Base-by-base conservation (phyloP, 192 early-diverging fungal species). In the Coemansia sp. region DNA sequence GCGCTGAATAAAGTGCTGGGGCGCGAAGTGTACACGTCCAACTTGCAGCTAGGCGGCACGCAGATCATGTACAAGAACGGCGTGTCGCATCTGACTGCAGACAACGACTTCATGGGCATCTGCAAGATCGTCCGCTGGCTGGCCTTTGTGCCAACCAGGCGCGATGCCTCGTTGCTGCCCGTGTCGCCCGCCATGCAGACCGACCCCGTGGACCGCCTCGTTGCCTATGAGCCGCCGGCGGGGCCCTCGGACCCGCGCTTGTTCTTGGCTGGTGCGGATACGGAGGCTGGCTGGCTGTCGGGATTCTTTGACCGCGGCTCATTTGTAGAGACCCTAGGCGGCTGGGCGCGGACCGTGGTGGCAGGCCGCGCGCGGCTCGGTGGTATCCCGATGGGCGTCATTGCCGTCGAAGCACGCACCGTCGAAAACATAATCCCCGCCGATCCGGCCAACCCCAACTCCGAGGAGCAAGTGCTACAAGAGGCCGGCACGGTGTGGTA, bases 51-150 rank as follows among this genome's bases (percentile, higher is more conserved):
- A 25, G 97, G 97, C 60, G 97, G 97, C 49, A 98, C 96, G 25
- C 95, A 96, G 82, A 97, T 99, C 82, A 99, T 99, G 97, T 94
- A 92, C 87, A 93, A 93, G 85, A 99, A 99, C 85, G 97, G 97
- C 62, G 94, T 99, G 6, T 97, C 97, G 14, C 96, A 99, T 70
- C 83, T 98, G 77, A 94, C 94, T 4, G 96, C 94, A 25, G 88
- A 95, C 64, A 96, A 99, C 79, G 96, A 98, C 73, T 91, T 97
- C 67, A 87, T 90, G 59, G 96, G 95, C 69, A 93, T 99, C 58
- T 76, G 84, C 64, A 92, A 97, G 86, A 94, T 98, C 66, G 73
- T 96, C 53, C 89, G 92, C 76, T 99, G 97, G 97, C 79, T 99
- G 43, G 86, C 92, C 22, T 99, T 91, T 76, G 88, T 99, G 45